Conservation (phyloP, 805 yeast species). For the Metschnikowia cerradonensis region DNA sequence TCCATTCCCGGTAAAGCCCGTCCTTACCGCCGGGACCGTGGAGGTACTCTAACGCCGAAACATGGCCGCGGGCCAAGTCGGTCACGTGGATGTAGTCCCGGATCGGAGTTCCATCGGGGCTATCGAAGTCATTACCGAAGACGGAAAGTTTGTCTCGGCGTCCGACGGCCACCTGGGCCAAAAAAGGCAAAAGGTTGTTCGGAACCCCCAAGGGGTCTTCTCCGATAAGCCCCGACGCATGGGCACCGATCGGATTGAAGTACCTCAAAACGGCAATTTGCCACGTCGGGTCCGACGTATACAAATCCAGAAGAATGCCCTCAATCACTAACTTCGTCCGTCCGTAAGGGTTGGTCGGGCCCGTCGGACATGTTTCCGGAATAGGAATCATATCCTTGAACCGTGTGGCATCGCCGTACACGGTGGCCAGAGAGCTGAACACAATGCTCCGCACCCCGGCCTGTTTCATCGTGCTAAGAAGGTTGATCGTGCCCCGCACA, state of each 20-base stretch:
- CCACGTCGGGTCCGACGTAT: conserved; percentile 44
- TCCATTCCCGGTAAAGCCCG: conserved; percentile 73
- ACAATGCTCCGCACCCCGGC: conserved; percentile 51
- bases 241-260: conserved; percentile 85
- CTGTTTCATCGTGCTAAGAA: conserved; percentile 51
- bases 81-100: conserved; percentile 80
- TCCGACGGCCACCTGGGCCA: conserved; percentile 76
- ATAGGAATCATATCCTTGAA: conserved; percentile 72
- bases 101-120: conserved; percentile 77
- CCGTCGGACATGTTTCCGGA: conserved; percentile 72
- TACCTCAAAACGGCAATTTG: conserved; percentile 64
- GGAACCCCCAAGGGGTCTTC: conserved; percentile 80
- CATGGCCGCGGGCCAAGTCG: conserved; percentile 74
- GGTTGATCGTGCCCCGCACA: conserved; percentile 57
- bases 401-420: conserved; percentile 76
- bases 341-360: conserved; percentile 77
- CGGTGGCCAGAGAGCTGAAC: conserved; percentile 78
- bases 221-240: conserved; percentile 74
- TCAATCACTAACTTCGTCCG: conserved; percentile 66
- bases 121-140: conserved; percentile 67
- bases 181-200: conserved; percentile 67
- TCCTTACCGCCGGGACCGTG: conserved; percentile 21
- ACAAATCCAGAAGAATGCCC: conserved; percentile 52
- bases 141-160: conserved; percentile 62
- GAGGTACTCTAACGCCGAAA: conserved; percentile 63